Percentiles rank a stretch among this genome's conserved stretches.
Evolutionary conservation across 148 eudicot genomes (phyloP).

Genomic region (Silene uniflora): DNA sequence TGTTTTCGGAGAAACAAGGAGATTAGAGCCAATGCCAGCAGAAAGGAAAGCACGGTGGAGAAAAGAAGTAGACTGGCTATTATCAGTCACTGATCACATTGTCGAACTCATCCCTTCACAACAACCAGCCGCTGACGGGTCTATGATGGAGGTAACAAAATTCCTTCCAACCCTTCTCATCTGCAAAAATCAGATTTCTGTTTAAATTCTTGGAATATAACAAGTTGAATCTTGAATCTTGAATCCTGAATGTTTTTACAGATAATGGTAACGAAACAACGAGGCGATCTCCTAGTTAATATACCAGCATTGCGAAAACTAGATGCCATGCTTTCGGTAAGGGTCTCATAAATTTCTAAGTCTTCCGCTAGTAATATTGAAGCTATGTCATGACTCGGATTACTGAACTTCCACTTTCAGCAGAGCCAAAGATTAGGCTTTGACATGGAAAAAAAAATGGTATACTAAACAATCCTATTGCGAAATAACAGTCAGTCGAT

Average conservation of each 20-base stretch:
- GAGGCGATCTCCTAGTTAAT: constrained; percentile 65
- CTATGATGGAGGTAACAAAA: constrained; percentile 65
- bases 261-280: constrained; percentile 86
- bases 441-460: too few relatives aligned
- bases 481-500: too few relatives aligned
- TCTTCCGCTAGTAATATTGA: not conserved
- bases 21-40: constrained; percentile 67
- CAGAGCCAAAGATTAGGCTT: too few relatives aligned
- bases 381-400: not conserved
- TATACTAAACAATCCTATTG: too few relatives aligned
- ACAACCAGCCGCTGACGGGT: constrained; percentile 62
- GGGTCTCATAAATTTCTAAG: constrained; percentile 19
- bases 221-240: not conserved
- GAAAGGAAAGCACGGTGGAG: constrained; percentile 75
- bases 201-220: not conserved
- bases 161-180: not conserved
- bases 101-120: constrained; percentile 79
- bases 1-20: constrained; percentile 69
- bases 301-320: constrained; percentile 82
- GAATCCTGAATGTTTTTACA: constrained; percentile 21
- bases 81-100: constrained; percentile 87
- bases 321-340: constrained; percentile 82
- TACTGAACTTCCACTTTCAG: too few relatives aligned
- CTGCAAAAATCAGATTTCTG: not conserved
- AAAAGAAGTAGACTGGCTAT: constrained; percentile 71